A percentile compares a stretch with the other conserved stretches of the same genome.
These are phyloP conservation scores for Fonsecaea monophora DNA, from an alignment of 2,329 filamentous ascomycete species.

Conservation along the genomic window DNA sequence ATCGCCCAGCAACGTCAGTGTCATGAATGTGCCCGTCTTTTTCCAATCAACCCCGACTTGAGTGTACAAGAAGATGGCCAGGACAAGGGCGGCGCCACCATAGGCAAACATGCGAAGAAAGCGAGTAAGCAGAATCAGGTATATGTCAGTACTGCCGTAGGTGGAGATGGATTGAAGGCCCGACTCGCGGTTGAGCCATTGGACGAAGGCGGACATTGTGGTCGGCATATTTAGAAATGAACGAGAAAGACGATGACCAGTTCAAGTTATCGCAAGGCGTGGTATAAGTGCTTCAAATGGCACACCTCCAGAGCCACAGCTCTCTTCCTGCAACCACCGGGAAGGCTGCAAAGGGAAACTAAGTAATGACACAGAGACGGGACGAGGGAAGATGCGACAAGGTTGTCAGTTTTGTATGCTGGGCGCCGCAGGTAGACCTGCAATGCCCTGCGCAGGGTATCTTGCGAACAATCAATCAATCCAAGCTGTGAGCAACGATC, in stretches of 20 bases:
- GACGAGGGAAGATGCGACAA: slow-evolving; percentile 7
- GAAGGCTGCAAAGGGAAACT: slow-evolving; percentile 1
- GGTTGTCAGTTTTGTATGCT: slow-evolving; percentile 6
- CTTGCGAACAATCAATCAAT: neutral
- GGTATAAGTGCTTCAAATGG: neutral
- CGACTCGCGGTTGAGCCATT: slow-evolving; percentile 27
- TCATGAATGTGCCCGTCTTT: slow-evolving; percentile 69
- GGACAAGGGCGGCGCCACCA: slow-evolving; percentile 64
- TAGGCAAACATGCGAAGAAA: slow-evolving; percentile 67
- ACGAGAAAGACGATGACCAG: slow-evolving; percentile 1
- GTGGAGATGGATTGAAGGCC: slow-evolving; percentile 23
- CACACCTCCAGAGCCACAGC: slow-evolving; percentile 1
- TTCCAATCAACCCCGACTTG: slow-evolving; percentile 60
- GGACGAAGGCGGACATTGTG: slow-evolving; percentile 20
- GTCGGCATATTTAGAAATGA: slow-evolving; percentile 1
- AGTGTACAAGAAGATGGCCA: slow-evolving; percentile 65
- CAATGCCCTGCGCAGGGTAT: slow-evolving; percentile 4
- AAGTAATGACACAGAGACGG: slow-evolving; percentile 5
- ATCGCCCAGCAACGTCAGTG: slow-evolving; percentile 66
- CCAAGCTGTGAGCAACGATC: slow-evolving; percentile 11
- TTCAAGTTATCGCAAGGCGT: neutral
- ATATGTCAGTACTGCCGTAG: slow-evolving; percentile 28
- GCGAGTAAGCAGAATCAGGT: slow-evolving; percentile 38
- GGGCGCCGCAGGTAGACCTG: slow-evolving; percentile 4
- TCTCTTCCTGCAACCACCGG: neutral